phyloP scores from a whole-genome alignment of 139 green algal species.

The Chara braunii region DNA sequence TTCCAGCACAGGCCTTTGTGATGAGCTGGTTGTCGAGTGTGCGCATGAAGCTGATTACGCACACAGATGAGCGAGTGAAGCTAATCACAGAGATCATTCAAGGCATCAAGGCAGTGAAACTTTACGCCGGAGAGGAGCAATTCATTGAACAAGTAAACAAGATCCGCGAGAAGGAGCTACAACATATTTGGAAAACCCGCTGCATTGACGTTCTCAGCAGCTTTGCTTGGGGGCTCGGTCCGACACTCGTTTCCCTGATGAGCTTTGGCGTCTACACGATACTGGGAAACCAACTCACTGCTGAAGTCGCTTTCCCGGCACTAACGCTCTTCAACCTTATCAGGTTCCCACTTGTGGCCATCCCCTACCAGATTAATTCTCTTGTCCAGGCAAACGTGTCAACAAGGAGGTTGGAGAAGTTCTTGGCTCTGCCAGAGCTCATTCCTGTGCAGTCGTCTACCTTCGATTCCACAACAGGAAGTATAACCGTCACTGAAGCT shows the following conservation, averaged over 20 bases:
- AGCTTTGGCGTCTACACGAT: constrained; percentile 67
- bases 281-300: constrained; percentile 49
- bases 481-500: constrained; percentile 5
- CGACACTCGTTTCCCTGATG: constrained; percentile 61
- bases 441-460: no score
- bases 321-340: constrained; percentile 86
- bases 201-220: no score
- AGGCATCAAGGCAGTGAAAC: constrained; percentile 52
- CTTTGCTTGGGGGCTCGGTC: no score
- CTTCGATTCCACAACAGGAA: no score
- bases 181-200: constrained; percentile 7
- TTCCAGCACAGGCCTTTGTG: constrained; percentile 29
- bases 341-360: constrained; percentile 82
- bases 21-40: neutral
- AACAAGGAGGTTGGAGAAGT: constrained; percentile 2
- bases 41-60: constrained; percentile 7
- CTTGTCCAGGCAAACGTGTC: constrained; percentile 37
- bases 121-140: constrained; percentile 44
- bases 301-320: constrained; percentile 67
- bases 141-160: constrained; percentile 10
- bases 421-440: constrained; percentile 19
- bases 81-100: constrained; percentile 71
- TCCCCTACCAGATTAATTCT: constrained; percentile 59
- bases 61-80: neutral
- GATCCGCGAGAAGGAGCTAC: constrained; percentile 23